Evolutionary conservation across 164 flowering plant species (phyloP).

Genomic region (Houttuynia cordata): DNA sequence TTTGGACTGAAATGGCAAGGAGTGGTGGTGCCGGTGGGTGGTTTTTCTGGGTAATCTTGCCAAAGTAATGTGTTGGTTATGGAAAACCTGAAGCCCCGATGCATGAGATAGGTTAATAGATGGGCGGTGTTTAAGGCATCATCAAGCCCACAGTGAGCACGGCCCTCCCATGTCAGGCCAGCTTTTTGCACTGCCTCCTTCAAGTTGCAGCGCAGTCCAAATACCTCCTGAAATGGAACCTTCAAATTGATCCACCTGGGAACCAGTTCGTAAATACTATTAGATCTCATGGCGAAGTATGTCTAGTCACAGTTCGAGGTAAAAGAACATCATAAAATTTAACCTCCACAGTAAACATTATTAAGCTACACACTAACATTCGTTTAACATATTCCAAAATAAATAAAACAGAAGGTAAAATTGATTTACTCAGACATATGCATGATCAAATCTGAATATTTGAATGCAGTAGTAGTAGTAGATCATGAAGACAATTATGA

Average conservation of each 20-base stretch:
- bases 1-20: constrained; percentile 18
- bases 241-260: constrained; percentile 92
- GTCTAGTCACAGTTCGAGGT: too few relatives aligned
- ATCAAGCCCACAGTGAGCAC: constrained; percentile 94
- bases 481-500: too few relatives aligned
- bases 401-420: too few relatives aligned
- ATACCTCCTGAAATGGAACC: constrained; percentile 79
- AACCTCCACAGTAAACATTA: too few relatives aligned
- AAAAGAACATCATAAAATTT: too few relatives aligned
- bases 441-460: too few relatives aligned
- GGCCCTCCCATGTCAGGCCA: constrained; percentile 90
- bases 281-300: too few relatives aligned
- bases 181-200: constrained; percentile 91
- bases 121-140: constrained; percentile 96
- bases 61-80: constrained; percentile 69
- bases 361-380: too few relatives aligned
- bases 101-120: constrained; percentile 63
- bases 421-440: too few relatives aligned
- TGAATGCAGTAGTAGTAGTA: too few relatives aligned
- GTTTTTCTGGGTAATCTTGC: constrained; percentile 28
- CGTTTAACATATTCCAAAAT: too few relatives aligned
- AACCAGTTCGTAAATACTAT: not conserved
- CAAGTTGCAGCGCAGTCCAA: constrained; percentile 69
- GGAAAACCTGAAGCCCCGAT: constrained; percentile 59
- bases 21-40: not conserved